These are phyloP conservation scores for Gracilariopsis chorda DNA, from an alignment of 23 red algal genomes.

Conservation along the genomic window DNA sequence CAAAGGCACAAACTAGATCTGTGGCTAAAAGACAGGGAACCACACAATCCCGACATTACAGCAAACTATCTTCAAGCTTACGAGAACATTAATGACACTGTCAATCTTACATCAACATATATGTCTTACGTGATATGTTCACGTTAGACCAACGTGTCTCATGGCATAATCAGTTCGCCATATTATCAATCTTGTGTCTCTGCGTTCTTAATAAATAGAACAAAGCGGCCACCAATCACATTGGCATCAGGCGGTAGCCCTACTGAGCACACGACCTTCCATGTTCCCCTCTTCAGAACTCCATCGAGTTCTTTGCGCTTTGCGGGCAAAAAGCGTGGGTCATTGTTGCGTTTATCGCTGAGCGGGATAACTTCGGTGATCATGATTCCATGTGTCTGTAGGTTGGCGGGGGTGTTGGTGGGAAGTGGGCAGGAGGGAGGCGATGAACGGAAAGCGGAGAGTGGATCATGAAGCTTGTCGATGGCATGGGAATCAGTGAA, in stretches of 20 bases:
- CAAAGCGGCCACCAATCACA: not conserved
- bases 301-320: conserved; percentile 6
- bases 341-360: not conserved
- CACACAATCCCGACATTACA: no score
- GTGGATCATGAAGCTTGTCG: not conserved
- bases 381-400: not conserved
- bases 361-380: conserved; percentile 18
- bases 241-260: not conserved
- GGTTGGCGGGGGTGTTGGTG: not conserved
- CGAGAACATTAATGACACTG: no score
- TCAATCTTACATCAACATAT: no score
- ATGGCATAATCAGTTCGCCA: no score
- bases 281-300: not conserved
- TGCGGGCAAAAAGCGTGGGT: not conserved
- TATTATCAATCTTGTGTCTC: not conserved
- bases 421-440: not conserved
- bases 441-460: not conserved
- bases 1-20: no score
- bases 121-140: no score
- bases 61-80: no score
- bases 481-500: conserved; percentile 3
- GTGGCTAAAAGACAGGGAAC: no score
- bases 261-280: not conserved
- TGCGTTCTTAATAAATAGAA: not conserved
- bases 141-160: no score